Percentiles rank a stretch among this genome's conserved stretches.
Evolutionary conservation across 1,284 basidiomycete species (phyloP).

Genomic region (Xerocomus minutiporus): DNA sequence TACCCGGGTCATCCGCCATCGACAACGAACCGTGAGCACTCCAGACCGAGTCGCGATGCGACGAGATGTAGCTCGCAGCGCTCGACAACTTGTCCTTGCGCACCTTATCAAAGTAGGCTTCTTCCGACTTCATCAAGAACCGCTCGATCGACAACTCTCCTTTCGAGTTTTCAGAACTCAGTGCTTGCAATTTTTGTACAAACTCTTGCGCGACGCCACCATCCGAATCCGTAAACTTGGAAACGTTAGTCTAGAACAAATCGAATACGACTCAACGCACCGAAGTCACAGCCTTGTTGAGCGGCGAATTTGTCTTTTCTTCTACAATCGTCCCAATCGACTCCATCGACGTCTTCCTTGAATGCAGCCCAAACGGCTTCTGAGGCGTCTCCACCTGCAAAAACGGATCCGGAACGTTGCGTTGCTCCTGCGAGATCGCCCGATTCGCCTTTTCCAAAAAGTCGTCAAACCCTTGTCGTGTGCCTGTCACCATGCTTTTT

Average conservation of each 20-base stretch:
- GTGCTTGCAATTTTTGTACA: conserved; percentile 74
- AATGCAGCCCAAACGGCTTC: conserved; percentile 77
- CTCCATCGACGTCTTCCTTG: conserved; percentile 76
- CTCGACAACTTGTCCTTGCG: conserved; percentile 80
- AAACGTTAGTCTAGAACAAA: conserved; percentile 1
- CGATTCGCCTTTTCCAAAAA: conserved; percentile 84
- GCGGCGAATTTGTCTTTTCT: conserved; percentile 81
- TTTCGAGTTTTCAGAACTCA: conserved; percentile 85
- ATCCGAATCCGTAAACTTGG: conserved; percentile 84
- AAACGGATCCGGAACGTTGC: conserved; percentile 78
- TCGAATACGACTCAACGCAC: conserved; percentile 39
- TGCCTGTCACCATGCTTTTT: conserved; percentile 31
- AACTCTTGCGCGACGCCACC: conserved; percentile 88
- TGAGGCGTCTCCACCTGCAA: conserved; percentile 50
- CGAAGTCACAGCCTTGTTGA: conserved; percentile 89
- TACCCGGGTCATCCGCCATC: conserved; percentile 49
- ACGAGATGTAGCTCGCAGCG: conserved; percentile 73
- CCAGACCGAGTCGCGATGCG: conserved; percentile 78
- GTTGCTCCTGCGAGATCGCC: conserved; percentile 74
- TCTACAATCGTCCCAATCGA: conserved; percentile 87
- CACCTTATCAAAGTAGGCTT: conserved; percentile 86
- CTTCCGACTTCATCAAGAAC: conserved; percentile 85
- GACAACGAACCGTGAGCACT: conserved; percentile 64
- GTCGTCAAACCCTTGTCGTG: conserved; percentile 56
- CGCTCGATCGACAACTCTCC: conserved; percentile 88